phyloP scores from a whole-genome alignment of 2,329 filamentous ascomycete genomes.

The Claviceps maximensis region DNA sequence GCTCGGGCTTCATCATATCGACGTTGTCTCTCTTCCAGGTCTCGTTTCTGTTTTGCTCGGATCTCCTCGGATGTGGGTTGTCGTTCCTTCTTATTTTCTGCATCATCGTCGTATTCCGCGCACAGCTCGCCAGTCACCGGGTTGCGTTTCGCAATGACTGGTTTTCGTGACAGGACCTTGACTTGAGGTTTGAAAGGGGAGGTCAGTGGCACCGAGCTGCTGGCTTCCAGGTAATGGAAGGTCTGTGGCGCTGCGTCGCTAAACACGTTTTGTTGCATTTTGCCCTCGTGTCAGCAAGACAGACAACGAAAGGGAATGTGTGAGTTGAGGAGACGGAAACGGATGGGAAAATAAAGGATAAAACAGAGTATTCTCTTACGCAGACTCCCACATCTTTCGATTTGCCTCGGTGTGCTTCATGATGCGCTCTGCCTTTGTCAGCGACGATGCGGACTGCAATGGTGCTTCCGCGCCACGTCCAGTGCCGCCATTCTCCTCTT shows the following conservation, averaged over 20 bases:
- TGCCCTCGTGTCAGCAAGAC: constrained; percentile 1
- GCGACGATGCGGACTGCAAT: constrained; percentile 15
- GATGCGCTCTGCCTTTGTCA: constrained; percentile 64
- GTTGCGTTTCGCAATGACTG: constrained; percentile 47
- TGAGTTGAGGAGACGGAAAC: background rate
- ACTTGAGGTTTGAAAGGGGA: constrained; percentile 68
- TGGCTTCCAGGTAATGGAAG: constrained; percentile 61
- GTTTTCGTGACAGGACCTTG: constrained; percentile 75
- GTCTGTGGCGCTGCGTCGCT: constrained; percentile 59
- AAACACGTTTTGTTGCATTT: constrained; percentile 1
- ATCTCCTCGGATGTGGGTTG: constrained; percentile 64
- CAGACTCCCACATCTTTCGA: constrained; percentile 76
- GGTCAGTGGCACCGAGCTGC: constrained; percentile 44
- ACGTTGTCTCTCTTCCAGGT: constrained; percentile 79
- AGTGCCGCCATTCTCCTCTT: constrained; percentile 22
- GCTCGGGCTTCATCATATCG: constrained; percentile 82
- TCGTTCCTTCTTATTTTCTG: constrained; percentile 49
- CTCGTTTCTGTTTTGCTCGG: constrained; percentile 60
- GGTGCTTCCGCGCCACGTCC: constrained; percentile 10
- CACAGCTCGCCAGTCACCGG: constrained; percentile 31
- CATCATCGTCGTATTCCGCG: constrained; percentile 41
- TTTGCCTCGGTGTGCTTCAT: constrained; percentile 75
- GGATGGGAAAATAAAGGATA: constrained; percentile 3
- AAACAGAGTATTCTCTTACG: constrained; percentile 38
- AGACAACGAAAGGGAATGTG: background rate